Evolutionary conservation across 2,329 filamentous ascomycete genomes (phyloP), one percentile per base, ranked within the genome.

Genomic region (Ilyonectria sp.): DNA sequence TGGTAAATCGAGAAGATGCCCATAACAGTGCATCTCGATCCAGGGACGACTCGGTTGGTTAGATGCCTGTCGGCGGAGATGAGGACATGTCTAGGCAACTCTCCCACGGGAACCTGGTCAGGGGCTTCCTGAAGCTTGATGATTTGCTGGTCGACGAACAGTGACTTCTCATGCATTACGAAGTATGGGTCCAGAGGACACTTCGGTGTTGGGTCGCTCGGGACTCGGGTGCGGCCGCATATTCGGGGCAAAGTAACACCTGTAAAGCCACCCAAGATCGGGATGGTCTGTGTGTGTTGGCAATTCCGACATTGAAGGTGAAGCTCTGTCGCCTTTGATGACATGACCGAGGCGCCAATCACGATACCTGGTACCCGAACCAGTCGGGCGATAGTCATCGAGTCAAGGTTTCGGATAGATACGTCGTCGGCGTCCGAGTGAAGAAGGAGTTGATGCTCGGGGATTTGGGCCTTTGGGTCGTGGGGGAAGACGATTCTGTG

Each of bases 1-100:
- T 98, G 94, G 81, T 98, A 99, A 77, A 98, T 98, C 33, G 95
- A 98, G 84, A 98, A 99, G 37, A 99, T 94, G 21, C 96, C 96
- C 89, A 96, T 98, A 19, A 99, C 88, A 3, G 94, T 97, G 80
- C 96, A 99, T 79, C 95, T 89, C 57, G 95, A 97, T 33, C 96
- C 96, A 6, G 96, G 96, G 4, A 99, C 95, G 3, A 99, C 96
- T 58, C 94, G 90, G 79, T 99, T 99, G 11, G 95, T 96, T 53
- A 99, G 86, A 78, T 98, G 98, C 60, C 96, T 90, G 78, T 99
- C 96, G n/a, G 96, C 96, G 0, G 95, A 97, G 68, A 99, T 93
- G 69, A 98, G 89, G 52, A 99, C 97, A 76, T 99, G 96, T 47
- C 96, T 89, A 3, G 96, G 96, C 56, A 99, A 85, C 82, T 99